Evolutionary conservation across 192 early-diverging fungal genomes (phyloP).

Genomic region (Coemansia sp.): DNA sequence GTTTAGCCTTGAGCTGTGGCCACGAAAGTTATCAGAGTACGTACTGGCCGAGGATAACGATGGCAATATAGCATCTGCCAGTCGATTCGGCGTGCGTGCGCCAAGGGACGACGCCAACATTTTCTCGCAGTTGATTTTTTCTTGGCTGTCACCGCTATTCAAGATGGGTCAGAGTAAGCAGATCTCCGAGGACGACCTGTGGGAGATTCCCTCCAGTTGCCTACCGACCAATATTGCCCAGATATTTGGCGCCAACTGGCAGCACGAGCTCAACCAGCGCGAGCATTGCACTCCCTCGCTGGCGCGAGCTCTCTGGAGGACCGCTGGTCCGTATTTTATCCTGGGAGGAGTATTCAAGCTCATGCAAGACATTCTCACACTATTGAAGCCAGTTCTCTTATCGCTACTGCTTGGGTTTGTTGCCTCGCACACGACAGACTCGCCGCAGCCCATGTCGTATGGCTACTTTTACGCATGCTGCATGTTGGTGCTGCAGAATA

Average conservation of each 20-base stretch:
- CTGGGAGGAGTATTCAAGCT: conserved; percentile 79
- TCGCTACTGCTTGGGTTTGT: conserved; percentile 67
- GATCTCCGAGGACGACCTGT: conserved; percentile 72
- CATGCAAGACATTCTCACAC: conserved; percentile 70
- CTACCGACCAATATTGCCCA: conserved; percentile 59
- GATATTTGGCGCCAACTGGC: conserved; percentile 69
- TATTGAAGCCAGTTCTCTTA: conserved; percentile 80
- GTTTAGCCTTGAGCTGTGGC: conserved; percentile 29
- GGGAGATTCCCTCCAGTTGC: conserved; percentile 62
- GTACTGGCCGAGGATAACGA: conserved; percentile 12
- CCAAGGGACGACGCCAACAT: conserved; percentile 81
- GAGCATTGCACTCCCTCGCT: conserved; percentile 60
- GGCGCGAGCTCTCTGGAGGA: conserved; percentile 56
- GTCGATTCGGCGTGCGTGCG: conserved; percentile 21
- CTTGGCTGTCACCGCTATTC: conserved; percentile 87
- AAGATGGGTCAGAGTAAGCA: conserved; percentile 70
- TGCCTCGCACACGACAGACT: conserved; percentile 22
- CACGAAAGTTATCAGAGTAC: conserved; percentile 22
- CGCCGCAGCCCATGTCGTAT: conserved; percentile 62
- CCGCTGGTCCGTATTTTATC: conserved; percentile 66
- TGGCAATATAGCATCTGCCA: background rate
- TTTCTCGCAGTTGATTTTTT: conserved; percentile 76
- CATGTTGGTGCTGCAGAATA: conserved; percentile 74
- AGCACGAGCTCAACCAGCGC: conserved; percentile 60
- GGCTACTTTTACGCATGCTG: conserved; percentile 78